Evolutionary conservation across 495 filamentous ascomycete species (phyloP).

Genomic region (Penicillium ucsense): DNA sequence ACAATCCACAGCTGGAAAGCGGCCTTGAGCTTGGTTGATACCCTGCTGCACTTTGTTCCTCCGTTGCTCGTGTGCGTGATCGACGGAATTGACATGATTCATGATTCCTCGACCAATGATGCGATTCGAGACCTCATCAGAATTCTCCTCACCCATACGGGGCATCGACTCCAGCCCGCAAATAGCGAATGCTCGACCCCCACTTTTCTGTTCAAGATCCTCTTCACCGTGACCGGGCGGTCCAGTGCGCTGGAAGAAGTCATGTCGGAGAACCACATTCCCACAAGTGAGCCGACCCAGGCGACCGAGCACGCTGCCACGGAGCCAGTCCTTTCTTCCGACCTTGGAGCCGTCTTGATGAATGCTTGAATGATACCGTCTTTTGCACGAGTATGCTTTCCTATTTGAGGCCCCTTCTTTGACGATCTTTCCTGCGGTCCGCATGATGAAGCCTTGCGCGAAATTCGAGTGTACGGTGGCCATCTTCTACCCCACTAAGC

Average conservation of each 20-base stretch:
- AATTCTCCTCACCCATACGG: slow-evolving; percentile 29
- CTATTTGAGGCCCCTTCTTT: neutral
- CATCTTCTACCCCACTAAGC: no score
- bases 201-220: slow-evolving; percentile 27
- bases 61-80: slow-evolving; percentile 36
- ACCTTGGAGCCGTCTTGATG: slow-evolving; percentile 31
- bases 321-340: slow-evolving; percentile 19
- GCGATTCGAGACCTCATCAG: slow-evolving; percentile 29
- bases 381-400: neutral
- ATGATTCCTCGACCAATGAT: slow-evolving; percentile 27
- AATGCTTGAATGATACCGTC: slow-evolving; percentile 20
- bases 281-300: slow-evolving; percentile 22
- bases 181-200: slow-evolving; percentile 18
- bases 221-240: slow-evolving; percentile 32
- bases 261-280: slow-evolving; percentile 28
- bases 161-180: slow-evolving; percentile 15
- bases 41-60: slow-evolving; percentile 29
- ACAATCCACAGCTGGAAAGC: slow-evolving; percentile 33
- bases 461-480: neutral
- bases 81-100: slow-evolving; percentile 31
- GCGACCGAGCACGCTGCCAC: slow-evolving; percentile 10
- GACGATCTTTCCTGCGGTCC: slow-evolving; percentile 11
- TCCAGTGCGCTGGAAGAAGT: slow-evolving; percentile 28
- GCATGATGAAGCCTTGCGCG: neutral
- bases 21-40: slow-evolving; percentile 30